Base-by-base conservation (phyloP, 441 rosid species). In the Euphorbia schlechtendalii region DNA sequence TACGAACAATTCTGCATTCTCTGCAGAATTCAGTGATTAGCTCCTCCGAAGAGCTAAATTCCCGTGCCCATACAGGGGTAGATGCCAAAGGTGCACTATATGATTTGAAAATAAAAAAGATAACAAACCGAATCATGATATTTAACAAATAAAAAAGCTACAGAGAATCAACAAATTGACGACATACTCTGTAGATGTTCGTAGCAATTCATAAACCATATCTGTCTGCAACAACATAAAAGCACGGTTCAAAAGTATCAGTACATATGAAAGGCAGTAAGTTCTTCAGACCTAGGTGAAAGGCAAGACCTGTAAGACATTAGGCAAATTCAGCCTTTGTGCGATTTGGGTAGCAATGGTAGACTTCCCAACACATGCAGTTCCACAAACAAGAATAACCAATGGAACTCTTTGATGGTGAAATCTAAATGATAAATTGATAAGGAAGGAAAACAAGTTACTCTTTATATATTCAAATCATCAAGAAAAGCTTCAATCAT, bases 331-430 rank as follows among this genome's bases (percentile, higher is more conserved):
- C 52, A 95, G 86, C 86, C 98, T 82, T 64, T 95, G 99, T 59
- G 99, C 99, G 36, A 94, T 92, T 74, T 94, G 99, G 68, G 99
- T 91, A 5, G 99, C 98, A 70, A 91, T 85, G 22, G 99, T 94
- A 25, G 99, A 94, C 81, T 94, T 94, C 34, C 99, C 99, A 22
- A 88, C 98, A 69, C 99, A 91, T 36, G 97, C 98, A 63, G 99
- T 89, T 80, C 99, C 99, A 43, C 98, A 91, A 64, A 94, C 99
- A 82, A 94, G 99, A 70, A 94, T 94, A 27, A 94, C 96, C 69
- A 94, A 15, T 12, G 49, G 49, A 76, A 91, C 98, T 66, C 98
- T 91, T 74, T 86, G 96, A 80, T 94, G 98, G 80, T 94, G 96
- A 83, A 94, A 94, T 76, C 99, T 94, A 76, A 65, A 25, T 56